Evolutionary conservation across 2,329 filamentous ascomycete species (phyloP), one percentile per base, ranked within the genome.

Genomic region (Verticillium isaacii): DNA sequence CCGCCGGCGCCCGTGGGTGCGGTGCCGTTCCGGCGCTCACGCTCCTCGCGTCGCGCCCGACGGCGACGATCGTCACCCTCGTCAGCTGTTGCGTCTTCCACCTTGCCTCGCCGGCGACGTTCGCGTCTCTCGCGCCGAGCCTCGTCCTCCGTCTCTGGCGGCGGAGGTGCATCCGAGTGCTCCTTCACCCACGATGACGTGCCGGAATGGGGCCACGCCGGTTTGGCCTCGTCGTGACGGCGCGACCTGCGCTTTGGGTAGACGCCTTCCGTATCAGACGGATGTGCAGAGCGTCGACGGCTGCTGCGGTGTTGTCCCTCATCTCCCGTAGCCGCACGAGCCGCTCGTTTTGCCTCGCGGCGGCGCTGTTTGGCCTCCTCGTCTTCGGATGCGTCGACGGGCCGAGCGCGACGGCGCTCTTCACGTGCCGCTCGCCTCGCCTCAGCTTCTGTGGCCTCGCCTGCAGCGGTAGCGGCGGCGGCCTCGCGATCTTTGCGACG

Each of bases 181-280:
- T 88, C 85, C 71, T 87, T 87, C 5, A 88, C 85, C 86, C 86
- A 89, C 0, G 85, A 88, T 9, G 83, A 85, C 0, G 85, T 88
- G 32, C 86, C 85, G 7, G 83, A 87, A 69, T 87, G 83, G 19
- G 86, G 85, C 86, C 86, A 88, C 11, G 76, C 77, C 9, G 78
- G 65, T 58, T 68, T 74, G 29, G 63, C 56, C 37, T 75, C 67
- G 50, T 73, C 70, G 29, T 71, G 61, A 39, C 64, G 65, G 15
- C 64, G 61, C 5, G 65, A 67, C 70, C 75, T 73, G 57, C 74
- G 69, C 69, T 75, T 74, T 5, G 78, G 71, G 63, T 82, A 79
- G 56, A 77, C 74, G 52, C 78, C 79, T 36, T 81, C 78, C 25
- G 82, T 77, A 2, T 76, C 79, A 0, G 76, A 76, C 14, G 75